These are phyloP conservation scores for Cryphonectria radicalis DNA, from an alignment of 2,329 filamentous ascomycete species.

Conservation along the genomic window DNA sequence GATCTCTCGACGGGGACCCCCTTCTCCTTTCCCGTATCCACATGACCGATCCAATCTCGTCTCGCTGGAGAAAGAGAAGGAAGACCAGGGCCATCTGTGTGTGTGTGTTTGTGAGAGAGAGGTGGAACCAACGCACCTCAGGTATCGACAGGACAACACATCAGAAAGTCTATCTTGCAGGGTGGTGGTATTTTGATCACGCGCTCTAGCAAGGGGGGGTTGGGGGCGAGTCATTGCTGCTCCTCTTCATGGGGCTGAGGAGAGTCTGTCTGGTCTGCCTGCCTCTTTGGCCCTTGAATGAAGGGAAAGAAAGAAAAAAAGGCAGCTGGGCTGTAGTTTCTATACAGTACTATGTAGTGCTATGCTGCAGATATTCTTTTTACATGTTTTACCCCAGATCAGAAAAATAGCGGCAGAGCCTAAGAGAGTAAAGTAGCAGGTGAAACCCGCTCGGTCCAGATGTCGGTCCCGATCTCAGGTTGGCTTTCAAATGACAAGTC, in stretches of 20 bases:
- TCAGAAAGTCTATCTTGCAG: constrained; percentile 15
- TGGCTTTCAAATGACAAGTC: no score
- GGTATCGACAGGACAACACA: neutral
- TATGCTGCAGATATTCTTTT: no score
- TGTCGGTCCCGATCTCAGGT: no score
- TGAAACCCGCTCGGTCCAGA: no score
- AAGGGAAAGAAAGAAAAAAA: no score
- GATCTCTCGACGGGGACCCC: neutral
- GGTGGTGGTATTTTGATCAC: neutral
- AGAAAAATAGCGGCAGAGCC: no score
- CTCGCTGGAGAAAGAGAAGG: neutral
- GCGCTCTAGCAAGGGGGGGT: neutral
- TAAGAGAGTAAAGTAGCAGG: no score
- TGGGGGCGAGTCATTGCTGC: neutral
- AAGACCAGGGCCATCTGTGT: neutral
- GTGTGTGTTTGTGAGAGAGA: neutral
- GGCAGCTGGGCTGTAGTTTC: no score
- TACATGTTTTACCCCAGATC: no score
- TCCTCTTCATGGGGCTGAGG: neutral
- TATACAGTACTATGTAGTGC: no score
- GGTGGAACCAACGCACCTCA: neutral
- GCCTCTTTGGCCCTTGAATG: no score
- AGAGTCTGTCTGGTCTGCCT: neutral
- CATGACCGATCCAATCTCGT: neutral
- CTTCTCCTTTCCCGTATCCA: neutral